A percentile compares a stretch with the other conserved stretches of the same genome.
Evolutionary conservation across 1,284 basidiomycete species (phyloP).

Genomic region (Sporisorium reilianum): DNA sequence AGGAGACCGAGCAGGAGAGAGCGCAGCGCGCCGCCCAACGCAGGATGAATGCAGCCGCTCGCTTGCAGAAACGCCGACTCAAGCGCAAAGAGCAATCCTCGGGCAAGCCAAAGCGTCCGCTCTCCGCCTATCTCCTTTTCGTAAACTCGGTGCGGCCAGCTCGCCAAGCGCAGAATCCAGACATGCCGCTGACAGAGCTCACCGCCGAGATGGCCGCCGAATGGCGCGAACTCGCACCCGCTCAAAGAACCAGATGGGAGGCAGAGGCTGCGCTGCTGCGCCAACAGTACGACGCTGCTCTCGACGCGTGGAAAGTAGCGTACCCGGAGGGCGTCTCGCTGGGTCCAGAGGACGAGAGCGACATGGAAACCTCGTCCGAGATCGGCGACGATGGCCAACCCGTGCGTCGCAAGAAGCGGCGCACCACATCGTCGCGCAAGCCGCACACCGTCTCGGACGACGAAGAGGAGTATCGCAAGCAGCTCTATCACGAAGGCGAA

Average conservation of each 20-base stretch:
- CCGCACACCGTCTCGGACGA: slow-evolving; percentile 55
- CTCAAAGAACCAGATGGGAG: slow-evolving; percentile 40
- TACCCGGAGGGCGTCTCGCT: slow-evolving; percentile 42
- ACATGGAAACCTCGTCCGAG: slow-evolving; percentile 50
- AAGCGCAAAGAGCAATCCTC: slow-evolving; percentile 46
- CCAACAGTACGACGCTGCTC: slow-evolving; percentile 39
- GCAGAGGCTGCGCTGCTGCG: slow-evolving; percentile 28
- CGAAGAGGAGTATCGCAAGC: slow-evolving; percentile 52
- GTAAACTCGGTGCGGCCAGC: slow-evolving; percentile 46
- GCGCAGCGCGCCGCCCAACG: slow-evolving; percentile 20
- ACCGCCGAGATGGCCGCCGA: slow-evolving; percentile 43
- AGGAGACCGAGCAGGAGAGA: slow-evolving; percentile 18
- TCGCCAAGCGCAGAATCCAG: slow-evolving; percentile 30
- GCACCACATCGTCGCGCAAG: slow-evolving; percentile 24
- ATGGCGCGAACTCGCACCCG: slow-evolving; percentile 37
- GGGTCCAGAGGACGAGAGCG: slow-evolving; percentile 45
- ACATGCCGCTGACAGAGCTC: slow-evolving; percentile 35
- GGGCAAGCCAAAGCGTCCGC: slow-evolving; percentile 41
- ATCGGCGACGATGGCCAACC: slow-evolving; percentile 35
- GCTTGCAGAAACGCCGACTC: slow-evolving; percentile 38
- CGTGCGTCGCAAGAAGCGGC: slow-evolving; percentile 36
- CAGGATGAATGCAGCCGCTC: slow-evolving; percentile 22
- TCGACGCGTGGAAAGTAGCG: slow-evolving; percentile 36
- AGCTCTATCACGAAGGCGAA: slow-evolving; percentile 36
- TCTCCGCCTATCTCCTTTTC: slow-evolving; percentile 47